Evolutionary conservation across 2,329 filamentous ascomycete genomes (phyloP), one percentile per base, ranked within the genome.

Genomic region (Colletotrichum gloeosporioides): DNA sequence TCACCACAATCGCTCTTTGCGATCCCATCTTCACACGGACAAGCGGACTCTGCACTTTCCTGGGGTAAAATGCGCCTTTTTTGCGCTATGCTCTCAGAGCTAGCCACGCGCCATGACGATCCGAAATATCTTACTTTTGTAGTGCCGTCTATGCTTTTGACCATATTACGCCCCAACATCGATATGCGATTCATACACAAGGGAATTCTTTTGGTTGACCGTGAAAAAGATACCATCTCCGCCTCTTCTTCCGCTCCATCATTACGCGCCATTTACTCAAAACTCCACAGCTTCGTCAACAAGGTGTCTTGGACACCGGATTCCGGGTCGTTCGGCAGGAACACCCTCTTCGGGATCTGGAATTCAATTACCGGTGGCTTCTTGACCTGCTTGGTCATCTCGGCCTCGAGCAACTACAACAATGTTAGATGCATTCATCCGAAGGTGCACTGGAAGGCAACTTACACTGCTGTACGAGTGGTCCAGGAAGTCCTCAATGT

Each of bases 401-500:
- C 97, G 4, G 93, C 93, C 77, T 97, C 95, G 59, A 99, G 86
- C 83, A 99, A 92, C 93, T 95, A 79, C 25, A 61, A 44, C 8
- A 27, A 36, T 36, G 81, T 89, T 79, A 89, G 85, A 32, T 22
- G 9, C 4, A 61, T 25, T 49, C 64, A 36, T 67, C 9, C 36
- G 83, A 99, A 91, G 92, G 95, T 79, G 31, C 71, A 15, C 13
- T 9, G 8, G 10, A 44, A 3, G 39, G 6, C 13, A 18, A 90
- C 91, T 89, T 90, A 94, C 93, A 82, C 92, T 95, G 80, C 89
- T 91, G 85, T 99, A 99, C 0, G 95, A 96, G 84, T 99, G 96
- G 82, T 99, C 97, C 64, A 99, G 87, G 85, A 99, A 99, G 82
- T 99, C 97, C 82, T 99, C 97, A n/a, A 98, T 87, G 80, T 96